Base-by-base conservation (phyloP, 73 alveolate species). In the Paramecium pentaurelia region DNA sequence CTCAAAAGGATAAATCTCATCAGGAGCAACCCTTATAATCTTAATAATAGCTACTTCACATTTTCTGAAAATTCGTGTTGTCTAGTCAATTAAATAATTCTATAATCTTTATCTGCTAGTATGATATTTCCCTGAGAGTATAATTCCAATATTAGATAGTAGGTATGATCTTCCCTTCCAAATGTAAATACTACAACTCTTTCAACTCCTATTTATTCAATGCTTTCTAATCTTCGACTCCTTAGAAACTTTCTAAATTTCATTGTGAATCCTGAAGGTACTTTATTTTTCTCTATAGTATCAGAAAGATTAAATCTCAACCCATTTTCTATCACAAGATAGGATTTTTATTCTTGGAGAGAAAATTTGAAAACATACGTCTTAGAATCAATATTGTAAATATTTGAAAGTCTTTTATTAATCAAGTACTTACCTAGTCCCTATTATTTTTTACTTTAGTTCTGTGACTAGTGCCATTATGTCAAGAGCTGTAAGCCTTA, bases 261-360 rank as follows among this genome's bases (percentile, higher is more conserved):
- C 97, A 96, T 93, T 1, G 98, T 93, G 92, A 96, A 96, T 3
- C 97, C 97, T 37, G 97, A 89, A 7, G 99, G 99, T 22, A 95
- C 94, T 59, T 88, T 87, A 45, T 94, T 95, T 83, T 96, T 96
- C 86, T 96, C 96, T 60, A 87, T 87, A n/a, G 73, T 86, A 20
- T 86, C 86, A 34, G 44, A 28, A 11, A 60, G 58, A 58, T 20
- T 60, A 42, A 60, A 60, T 87, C 70, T 60, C 71, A 64, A 92
- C 12, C 98, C 99, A 32, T 97, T 75, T 77, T 97, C 98, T 37
- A 97, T 88, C 12, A 96, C 93, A 22, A 96, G 49, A 71, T 84
- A 92, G 75, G 94, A 96, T 68, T 96, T 96, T 14, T 87, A 59
- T 49, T 93, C 96, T 11, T 95, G 95, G 54, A 91, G 73, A 25